A percentile compares a stretch with the other conserved stretches of the same genome.
These are phyloP conservation scores for Rhododendron vialii DNA, from an alignment of 148 eudicot species.

Conservation along the genomic window DNA sequence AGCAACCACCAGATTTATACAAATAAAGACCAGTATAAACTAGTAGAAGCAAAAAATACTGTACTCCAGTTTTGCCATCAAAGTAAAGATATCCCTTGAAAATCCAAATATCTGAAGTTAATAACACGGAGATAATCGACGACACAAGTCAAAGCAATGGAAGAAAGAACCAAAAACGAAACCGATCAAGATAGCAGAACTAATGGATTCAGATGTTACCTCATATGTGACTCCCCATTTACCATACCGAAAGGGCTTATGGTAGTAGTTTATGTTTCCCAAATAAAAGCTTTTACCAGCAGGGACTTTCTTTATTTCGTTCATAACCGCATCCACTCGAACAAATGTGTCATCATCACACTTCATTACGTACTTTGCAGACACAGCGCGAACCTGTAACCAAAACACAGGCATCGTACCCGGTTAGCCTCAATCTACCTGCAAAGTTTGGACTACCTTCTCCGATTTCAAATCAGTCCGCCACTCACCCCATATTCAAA, in stretches of 20 bases:
- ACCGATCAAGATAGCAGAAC: background rate
- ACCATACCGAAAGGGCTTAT: conserved; percentile 83
- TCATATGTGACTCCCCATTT: conserved; percentile 99
- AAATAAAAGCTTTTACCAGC: conserved; percentile 64
- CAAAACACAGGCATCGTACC: background rate
- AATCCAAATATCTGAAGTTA: background rate
- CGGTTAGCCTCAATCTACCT: background rate
- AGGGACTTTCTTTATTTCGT: conserved; percentile 54
- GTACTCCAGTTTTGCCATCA: background rate
- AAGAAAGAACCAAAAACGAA: background rate
- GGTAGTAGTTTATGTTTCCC: conserved; percentile 87
- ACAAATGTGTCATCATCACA: conserved; percentile 98
- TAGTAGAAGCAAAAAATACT: background rate
- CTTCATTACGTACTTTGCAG: conserved; percentile 84
- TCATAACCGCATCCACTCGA: conserved; percentile 60
- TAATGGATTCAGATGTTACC: conserved; percentile 33
- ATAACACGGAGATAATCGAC: background rate
- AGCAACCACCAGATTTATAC: background rate
- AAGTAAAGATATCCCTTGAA: background rate
- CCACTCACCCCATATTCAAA: conserved; percentile 84
- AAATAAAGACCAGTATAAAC: background rate
- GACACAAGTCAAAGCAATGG: background rate
- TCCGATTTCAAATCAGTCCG: conserved; percentile 1
- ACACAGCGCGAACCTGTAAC: conserved; percentile 63
- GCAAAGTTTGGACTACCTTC: background rate